Conservation (phyloP, 2,329 filamentous ascomycete species). For the Ophioceras dolichostomum region DNA sequence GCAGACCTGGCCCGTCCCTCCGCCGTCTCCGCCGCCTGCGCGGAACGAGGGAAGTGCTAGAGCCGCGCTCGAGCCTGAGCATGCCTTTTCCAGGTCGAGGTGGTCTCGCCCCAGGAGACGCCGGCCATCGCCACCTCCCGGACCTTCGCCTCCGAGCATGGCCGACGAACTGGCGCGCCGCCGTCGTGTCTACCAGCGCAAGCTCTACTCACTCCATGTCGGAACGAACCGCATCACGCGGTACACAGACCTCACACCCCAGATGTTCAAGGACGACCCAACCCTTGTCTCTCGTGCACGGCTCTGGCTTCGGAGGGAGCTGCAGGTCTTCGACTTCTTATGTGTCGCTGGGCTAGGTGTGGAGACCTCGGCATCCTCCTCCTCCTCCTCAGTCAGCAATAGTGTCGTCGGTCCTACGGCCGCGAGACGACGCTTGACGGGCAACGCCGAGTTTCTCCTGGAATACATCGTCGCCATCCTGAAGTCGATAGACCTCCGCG, state of each 20-base stretch:
- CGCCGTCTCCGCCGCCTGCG: background rate
- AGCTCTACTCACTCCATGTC: constrained; percentile 68
- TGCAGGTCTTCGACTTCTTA: constrained; percentile 72
- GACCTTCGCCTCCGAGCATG: too few species aligned
- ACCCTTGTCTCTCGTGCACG: constrained; percentile 65
- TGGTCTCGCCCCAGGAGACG: too few species aligned
- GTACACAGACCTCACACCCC: constrained; percentile 59
- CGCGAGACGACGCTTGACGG: constrained; percentile 30
- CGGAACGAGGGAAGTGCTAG: too few species aligned
- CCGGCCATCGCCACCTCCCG: background rate
- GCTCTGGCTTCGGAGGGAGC: constrained; percentile 71
- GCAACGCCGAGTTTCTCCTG: constrained; percentile 72
- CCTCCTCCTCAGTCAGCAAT: constrained; percentile 10
- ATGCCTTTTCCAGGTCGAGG: too few species aligned
- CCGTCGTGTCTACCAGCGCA: constrained; percentile 58
- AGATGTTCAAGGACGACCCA: constrained; percentile 48
- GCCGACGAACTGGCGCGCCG: constrained; percentile 40
- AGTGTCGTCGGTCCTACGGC: background rate
- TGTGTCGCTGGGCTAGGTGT: constrained; percentile 12
- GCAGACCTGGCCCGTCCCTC: background rate
- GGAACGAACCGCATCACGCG: constrained; percentile 69
- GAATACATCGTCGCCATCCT: constrained; percentile 79
- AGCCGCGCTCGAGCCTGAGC: too few species aligned
- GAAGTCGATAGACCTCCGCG: constrained; percentile 72
- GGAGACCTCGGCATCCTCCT: constrained; percentile 7